Evolutionary conservation across 371 early-diverging fungal species (phyloP).

Genomic region (Mortierella sp.): DNA sequence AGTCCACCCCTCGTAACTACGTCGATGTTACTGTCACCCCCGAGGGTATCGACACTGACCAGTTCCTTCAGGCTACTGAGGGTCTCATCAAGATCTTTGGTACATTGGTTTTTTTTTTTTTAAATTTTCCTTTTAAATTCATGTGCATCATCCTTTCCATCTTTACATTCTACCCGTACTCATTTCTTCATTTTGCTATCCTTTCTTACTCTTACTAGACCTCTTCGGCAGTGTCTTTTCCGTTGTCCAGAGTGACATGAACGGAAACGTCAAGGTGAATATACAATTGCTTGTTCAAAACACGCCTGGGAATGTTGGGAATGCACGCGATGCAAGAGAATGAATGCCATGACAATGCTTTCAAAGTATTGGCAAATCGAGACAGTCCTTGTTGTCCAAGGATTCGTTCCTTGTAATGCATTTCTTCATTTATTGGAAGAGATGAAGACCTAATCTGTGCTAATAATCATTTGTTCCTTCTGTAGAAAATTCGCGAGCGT

Average conservation of each 20-base stretch:
- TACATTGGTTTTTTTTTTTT: conserved; percentile 51
- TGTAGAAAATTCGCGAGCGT: conserved; percentile 86
- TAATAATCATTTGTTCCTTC: not conserved
- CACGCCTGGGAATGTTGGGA: not conserved
- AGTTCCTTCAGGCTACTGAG: conserved; percentile 92
- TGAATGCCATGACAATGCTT: not conserved
- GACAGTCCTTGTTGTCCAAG: no score
- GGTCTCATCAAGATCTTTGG: conserved; percentile 88
- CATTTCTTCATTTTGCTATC: conserved; percentile 13
- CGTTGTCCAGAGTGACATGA: conserved; percentile 90
- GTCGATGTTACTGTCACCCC: conserved; percentile 72
- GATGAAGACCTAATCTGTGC: not conserved
- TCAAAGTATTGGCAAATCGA: no score
- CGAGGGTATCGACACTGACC: conserved; percentile 81
- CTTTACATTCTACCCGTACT: not conserved
- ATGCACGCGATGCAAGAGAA: not conserved
- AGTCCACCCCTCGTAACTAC: conserved; percentile 75
- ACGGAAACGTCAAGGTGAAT: conserved; percentile 86
- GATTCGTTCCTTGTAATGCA: not conserved
- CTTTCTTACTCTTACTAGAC: conserved; percentile 58
- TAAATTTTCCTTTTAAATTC: not conserved
- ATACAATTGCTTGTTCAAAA: not conserved
- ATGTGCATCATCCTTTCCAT: not conserved
- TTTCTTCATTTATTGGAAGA: not conserved
- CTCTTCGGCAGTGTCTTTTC: conserved; percentile 81